Evolutionary conservation across 495 filamentous ascomycete species (phyloP).

Genomic region (Penicillium bovifimosum): DNA sequence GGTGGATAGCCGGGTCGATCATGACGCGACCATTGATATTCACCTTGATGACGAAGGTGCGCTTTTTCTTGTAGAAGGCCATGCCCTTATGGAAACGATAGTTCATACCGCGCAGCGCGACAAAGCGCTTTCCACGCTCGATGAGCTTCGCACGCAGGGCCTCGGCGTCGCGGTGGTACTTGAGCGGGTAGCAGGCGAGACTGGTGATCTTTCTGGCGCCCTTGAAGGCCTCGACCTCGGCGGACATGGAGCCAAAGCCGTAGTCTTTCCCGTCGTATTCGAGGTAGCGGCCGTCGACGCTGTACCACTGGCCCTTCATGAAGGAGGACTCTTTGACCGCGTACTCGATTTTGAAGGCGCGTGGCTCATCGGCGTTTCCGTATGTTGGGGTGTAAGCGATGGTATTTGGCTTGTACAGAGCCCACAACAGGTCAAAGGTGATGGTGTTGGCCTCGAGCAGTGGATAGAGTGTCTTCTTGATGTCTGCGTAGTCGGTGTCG

Average conservation of each 20-base stretch:
- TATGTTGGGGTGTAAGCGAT: slow-evolving; percentile 79
- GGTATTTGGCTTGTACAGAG: slow-evolving; percentile 85
- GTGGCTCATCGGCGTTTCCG: slow-evolving; percentile 71
- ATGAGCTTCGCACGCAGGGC: slow-evolving; percentile 62
- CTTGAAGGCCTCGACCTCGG: slow-evolving; percentile 73
- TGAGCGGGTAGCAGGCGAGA: slow-evolving; percentile 71
- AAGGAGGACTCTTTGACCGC: slow-evolving; percentile 66
- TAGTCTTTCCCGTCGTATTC: slow-evolving; percentile 78
- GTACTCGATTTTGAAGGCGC: slow-evolving; percentile 85
- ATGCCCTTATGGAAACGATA: slow-evolving; percentile 77
- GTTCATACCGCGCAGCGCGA: slow-evolving; percentile 72
- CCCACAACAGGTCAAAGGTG: slow-evolving; percentile 88
- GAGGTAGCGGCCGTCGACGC: slow-evolving; percentile 76
- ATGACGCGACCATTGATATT: slow-evolving; percentile 89
- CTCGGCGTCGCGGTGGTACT: slow-evolving; percentile 73
- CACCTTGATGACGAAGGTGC: slow-evolving; percentile 65
- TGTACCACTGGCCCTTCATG: slow-evolving; percentile 75
- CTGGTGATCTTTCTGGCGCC: slow-evolving; percentile 78
- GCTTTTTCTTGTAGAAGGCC: slow-evolving; percentile 82
- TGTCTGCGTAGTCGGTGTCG: slow-evolving; percentile 73
- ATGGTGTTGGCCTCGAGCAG: slow-evolving; percentile 79
- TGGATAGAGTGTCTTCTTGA: slow-evolving; percentile 76
- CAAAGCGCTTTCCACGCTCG: slow-evolving; percentile 82
- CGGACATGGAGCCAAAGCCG: slow-evolving; percentile 63
- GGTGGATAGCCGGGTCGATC: slow-evolving; percentile 83